Evolutionary conservation across 1,284 basidiomycete genomes (phyloP).

Genomic region (Ganoderma boninense): DNA sequence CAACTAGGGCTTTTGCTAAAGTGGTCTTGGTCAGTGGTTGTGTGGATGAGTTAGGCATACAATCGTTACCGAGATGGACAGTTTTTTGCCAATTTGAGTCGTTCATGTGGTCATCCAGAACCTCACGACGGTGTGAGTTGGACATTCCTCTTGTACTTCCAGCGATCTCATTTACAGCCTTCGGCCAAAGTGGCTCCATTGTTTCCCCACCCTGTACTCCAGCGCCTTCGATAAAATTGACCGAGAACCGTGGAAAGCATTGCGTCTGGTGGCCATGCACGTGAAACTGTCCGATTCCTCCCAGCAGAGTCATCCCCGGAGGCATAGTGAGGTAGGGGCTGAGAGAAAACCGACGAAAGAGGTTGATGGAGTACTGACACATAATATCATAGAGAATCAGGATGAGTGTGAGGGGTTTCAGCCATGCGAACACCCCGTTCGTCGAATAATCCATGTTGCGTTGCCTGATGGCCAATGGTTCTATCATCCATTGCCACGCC

Average conservation of each 20-base stretch:
- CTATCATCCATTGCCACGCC: background rate
- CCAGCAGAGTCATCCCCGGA: background rate
- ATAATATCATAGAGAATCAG: conserved; percentile 8
- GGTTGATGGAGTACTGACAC: conserved; percentile 5
- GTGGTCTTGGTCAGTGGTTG: no score
- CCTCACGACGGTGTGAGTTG: no score
- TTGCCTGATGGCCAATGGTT: conserved; percentile 27
- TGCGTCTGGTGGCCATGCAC: background rate
- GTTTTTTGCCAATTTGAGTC: no score
- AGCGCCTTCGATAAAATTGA: background rate
- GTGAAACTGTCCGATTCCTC: conserved; percentile 9
- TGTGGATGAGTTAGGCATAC: no score
- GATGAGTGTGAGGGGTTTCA: conserved; percentile 7
- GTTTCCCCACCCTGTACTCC: background rate
- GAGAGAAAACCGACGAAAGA: no score
- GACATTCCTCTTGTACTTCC: no score
- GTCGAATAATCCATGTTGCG: conserved; percentile 37
- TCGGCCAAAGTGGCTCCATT: background rate
- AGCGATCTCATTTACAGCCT: no score
- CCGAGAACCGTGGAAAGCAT: no score
- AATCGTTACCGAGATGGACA: no score
- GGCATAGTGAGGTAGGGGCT: conserved; percentile 1
- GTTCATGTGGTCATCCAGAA: no score
- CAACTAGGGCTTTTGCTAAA: no score
- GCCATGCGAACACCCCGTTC: no score